phyloP scores from a whole-genome alignment of 345 rosid genomes.

The Salix suchowensis region DNA sequence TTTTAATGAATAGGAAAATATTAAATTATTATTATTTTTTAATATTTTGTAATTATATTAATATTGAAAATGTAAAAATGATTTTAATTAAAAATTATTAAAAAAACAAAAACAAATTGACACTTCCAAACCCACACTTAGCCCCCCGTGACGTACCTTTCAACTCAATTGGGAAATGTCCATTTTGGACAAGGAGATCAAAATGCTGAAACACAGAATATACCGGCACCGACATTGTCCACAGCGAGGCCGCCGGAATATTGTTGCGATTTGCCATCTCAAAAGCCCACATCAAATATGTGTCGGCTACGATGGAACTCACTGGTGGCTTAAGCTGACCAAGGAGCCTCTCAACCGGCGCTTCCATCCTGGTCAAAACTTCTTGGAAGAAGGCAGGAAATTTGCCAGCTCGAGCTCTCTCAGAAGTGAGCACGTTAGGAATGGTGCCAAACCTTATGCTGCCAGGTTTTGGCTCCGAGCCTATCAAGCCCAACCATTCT shows the following conservation, averaged over 20 bases:
- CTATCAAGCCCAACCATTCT: constrained; percentile 16
- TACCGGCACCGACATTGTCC: constrained; percentile 7
- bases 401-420: not conserved
- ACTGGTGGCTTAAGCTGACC: constrained; percentile 10
- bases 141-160: not conserved
- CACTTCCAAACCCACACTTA: too few relatives aligned
- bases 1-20: too few relatives aligned
- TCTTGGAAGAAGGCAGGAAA: not conserved
- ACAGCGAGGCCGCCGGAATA: constrained; percentile 14
- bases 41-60: too few relatives aligned
- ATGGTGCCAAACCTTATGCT: not conserved
- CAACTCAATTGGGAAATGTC: not conserved
- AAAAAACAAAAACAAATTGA: too few relatives aligned
- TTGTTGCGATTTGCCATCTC: constrained; percentile 4
- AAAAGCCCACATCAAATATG: not conserved
- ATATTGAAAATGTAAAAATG: too few relatives aligned
- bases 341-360: constrained; percentile 2
- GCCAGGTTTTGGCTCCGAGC: constrained; percentile 6
- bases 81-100: too few relatives aligned
- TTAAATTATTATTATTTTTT: too few relatives aligned
- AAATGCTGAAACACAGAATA: constrained; percentile 3
- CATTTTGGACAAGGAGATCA: not conserved
- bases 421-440: constrained; percentile 7
- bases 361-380: constrained; percentile 5
- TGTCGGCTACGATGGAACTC: constrained; percentile 2